Conservation (phyloP, 148 eudicot genomes). For the Vaccinium vitisidaea region DNA sequence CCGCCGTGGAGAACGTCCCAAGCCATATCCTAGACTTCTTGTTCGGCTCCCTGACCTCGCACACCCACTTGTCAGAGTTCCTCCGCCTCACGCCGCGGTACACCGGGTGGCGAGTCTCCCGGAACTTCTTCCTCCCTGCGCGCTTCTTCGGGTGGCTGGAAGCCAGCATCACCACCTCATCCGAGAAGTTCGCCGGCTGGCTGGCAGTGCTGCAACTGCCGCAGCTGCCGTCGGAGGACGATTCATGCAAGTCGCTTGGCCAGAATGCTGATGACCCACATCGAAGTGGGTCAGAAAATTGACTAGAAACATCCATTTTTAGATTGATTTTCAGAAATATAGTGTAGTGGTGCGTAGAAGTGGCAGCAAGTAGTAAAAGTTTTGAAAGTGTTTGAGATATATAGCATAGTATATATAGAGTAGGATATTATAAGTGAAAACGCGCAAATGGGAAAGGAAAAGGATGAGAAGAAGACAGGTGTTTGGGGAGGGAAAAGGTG, state of each 20-base stretch:
- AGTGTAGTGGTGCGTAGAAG: background rate
- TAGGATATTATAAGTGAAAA: background rate
- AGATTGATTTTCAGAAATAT: background rate
- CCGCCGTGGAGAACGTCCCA: conserved; percentile 52
- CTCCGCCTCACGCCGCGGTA: conserved; percentile 50
- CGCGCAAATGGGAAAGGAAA: background rate
- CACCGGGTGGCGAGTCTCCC: conserved; percentile 61
- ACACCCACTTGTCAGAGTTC: conserved; percentile 53
- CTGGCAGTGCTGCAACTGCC: background rate
- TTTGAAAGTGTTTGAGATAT: background rate
- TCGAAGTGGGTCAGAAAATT: conserved; percentile 10
- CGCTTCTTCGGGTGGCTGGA: conserved; percentile 52
- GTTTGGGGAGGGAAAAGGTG: background rate
- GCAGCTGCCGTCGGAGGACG: background rate
- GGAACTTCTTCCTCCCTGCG: conserved; percentile 56
- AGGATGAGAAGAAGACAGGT: background rate
- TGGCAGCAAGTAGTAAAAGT: background rate
- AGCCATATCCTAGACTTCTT: conserved; percentile 55
- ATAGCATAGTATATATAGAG: background rate
- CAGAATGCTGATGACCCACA: background rate
- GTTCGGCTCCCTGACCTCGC: conserved; percentile 57
- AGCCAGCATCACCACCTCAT: conserved; percentile 41
- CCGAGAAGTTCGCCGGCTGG: background rate
- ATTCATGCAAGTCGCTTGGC: background rate
- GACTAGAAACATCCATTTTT: background rate